Percentiles rank a stretch among this genome's conserved stretches.
Conservation (phyloP, 352 stramenopile genomes). For the Phytophthora idaei region DNA sequence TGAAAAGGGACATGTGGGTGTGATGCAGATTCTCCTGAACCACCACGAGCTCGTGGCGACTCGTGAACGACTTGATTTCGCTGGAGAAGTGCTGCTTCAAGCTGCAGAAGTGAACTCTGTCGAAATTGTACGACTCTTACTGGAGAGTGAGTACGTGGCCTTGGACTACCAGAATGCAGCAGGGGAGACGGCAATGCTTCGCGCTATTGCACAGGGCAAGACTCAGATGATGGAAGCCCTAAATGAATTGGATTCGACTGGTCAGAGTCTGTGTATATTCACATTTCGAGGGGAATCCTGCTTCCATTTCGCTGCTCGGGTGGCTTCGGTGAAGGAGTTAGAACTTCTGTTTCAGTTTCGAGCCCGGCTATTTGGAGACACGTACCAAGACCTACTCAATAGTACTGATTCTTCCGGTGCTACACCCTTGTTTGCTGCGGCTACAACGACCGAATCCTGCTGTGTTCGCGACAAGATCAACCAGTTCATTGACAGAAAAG, state of each 20-base stretch:
- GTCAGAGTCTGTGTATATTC: neutral
- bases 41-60: constrained; percentile 30
- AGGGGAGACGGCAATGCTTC: constrained; percentile 27
- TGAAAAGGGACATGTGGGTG: constrained; percentile 5
- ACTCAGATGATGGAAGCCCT: constrained; percentile 25
- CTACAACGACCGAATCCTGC: constrained; percentile 8
- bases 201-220: constrained; percentile 13
- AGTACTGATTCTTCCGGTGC: neutral
- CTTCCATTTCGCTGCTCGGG: constrained; percentile 21
- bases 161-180: constrained; percentile 10
- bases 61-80: constrained; percentile 19
- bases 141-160: constrained; percentile 21
- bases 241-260: constrained; percentile 14
- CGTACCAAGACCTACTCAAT: neutral
- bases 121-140: constrained; percentile 22
- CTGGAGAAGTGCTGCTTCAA: constrained; percentile 11
- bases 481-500: constrained; percentile 2
- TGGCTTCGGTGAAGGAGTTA: constrained; percentile 14
- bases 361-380: neutral
- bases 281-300: constrained; percentile 6
- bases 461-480: neutral
- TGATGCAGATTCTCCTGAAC: constrained; percentile 34
- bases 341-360: constrained; percentile 20
- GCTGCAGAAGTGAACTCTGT: constrained; percentile 11
- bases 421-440: constrained; percentile 11